These are phyloP conservation scores for Sclerotinia minor DNA, from an alignment of 2,329 filamentous ascomycete species.

Conservation along the genomic window DNA sequence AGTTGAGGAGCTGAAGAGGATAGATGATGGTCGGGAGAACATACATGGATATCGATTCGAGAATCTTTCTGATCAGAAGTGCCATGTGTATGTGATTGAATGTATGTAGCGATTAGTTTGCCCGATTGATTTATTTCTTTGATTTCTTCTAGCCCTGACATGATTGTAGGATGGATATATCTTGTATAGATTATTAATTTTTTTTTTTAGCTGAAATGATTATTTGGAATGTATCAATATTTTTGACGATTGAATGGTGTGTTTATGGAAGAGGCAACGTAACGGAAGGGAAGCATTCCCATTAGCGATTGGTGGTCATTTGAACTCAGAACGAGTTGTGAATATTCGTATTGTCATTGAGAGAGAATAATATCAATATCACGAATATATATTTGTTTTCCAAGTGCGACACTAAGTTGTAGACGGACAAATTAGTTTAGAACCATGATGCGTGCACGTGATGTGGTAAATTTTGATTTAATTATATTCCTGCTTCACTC, in stretches of 20 bases:
- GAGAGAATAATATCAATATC: neutral
- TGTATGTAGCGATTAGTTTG: conserved; percentile 41
- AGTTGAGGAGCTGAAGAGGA: neutral
- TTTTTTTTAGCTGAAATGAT: neutral
- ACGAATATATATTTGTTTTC: neutral
- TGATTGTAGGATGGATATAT: neutral
- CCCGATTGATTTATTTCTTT: conserved; percentile 40
- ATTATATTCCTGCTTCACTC: conserved; percentile 1
- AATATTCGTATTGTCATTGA: neutral
- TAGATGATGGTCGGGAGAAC: neutral
- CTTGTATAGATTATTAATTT: neutral
- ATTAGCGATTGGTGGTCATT: neutral
- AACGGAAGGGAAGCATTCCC: neutral
- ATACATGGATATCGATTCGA: conserved; percentile 38
- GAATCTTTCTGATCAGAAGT: conserved; percentile 2
- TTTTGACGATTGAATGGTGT: neutral
- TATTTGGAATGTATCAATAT: neutral
- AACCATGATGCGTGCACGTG: neutral
- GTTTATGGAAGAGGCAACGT: neutral
- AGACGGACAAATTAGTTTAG: neutral
- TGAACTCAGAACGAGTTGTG: neutral
- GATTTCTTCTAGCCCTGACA: conserved; percentile 28
- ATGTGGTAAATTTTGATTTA: neutral
- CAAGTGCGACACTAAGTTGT: neutral
- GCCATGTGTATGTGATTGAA: conserved; percentile 11